Evolutionary conservation across 164 flowering plant genomes (phyloP), one percentile per base, ranked within the genome.

Genomic region (Umbellularia californica): DNA sequence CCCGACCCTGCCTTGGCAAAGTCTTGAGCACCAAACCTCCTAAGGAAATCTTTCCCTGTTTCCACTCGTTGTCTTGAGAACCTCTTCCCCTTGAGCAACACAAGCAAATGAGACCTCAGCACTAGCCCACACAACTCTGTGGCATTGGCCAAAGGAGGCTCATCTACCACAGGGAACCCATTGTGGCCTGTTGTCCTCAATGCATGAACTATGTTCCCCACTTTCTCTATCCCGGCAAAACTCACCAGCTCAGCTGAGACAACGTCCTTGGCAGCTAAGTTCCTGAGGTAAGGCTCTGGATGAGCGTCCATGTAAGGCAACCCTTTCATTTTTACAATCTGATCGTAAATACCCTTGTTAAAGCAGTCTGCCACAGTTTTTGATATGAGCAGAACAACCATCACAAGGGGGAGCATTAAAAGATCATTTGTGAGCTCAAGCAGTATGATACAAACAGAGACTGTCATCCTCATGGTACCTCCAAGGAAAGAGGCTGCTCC

Each of bases 381-480:
- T 20, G 99, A 95, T 64, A 93, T 85, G n/a, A 95, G 97, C 51
- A 95, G 99, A 70, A 95, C 99, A 6, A 95, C 74, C 99, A 93
- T 95, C 30, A 90, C 85, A 67, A 90, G 47, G 2, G 99, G 99
- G 28, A 95, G 97, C 94, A 92, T 85, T 30, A 90, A 52, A 1
- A 95, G 90, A 77, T 93, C 79, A 77, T 93, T 92, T 5, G 99
- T 95, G 27, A 95, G 98, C 79, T 93, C 99, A 10, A 95, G 88
- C 55, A 95, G 87, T 64, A 95, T 95, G 74, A 95, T 89, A 77
- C 99, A 95, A 1, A 95, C 85, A 2, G 97, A 95, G 25, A 95
- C 99, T 0, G 98, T 95, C 99, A 92, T 93, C 70, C 98, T 88
- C 99, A 95, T 95, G 47, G 96, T 90, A 58, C 98, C 98, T 65